A percentile compares a stretch with the other conserved stretches of the same genome.
phyloP scores from a whole-genome alignment of 2,329 filamentous ascomycete species.

The Lachnellula subtilissima region DNA sequence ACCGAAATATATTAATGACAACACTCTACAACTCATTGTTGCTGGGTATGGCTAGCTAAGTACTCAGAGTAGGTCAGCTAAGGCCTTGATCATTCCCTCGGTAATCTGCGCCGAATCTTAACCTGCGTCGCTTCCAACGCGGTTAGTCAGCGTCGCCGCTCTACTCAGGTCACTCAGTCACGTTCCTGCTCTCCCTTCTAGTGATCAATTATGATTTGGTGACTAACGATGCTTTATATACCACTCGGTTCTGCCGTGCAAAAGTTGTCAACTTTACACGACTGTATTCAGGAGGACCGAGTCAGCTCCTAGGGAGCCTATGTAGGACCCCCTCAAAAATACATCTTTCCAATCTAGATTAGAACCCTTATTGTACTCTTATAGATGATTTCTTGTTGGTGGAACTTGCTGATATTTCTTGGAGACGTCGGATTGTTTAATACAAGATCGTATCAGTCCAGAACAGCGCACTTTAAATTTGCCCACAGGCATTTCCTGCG shows the following conservation, averaged over 20 bases:
- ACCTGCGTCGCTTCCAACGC: background rate
- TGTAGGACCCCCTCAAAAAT: background rate
- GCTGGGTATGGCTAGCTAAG: too few relatives aligned
- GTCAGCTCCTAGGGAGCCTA: background rate
- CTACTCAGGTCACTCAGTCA: background rate
- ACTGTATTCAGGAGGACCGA: background rate
- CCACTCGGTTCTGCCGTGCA: slow-evolving; percentile 1
- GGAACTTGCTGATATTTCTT: too few relatives aligned
- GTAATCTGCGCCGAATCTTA: background rate
- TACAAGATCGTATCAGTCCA: too few relatives aligned
- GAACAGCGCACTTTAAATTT: too few relatives aligned
- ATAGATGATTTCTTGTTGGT: too few relatives aligned
- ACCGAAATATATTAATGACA: too few relatives aligned
- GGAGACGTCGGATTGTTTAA: too few relatives aligned
- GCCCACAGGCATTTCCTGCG: too few relatives aligned
- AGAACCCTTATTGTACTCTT: too few relatives aligned
- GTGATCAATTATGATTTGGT: background rate
- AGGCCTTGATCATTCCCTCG: too few relatives aligned
- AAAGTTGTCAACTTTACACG: slow-evolving; percentile 2
- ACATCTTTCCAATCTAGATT: background rate
- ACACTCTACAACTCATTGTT: too few relatives aligned
- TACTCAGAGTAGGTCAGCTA: too few relatives aligned
- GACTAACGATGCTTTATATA: background rate
- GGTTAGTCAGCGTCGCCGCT: background rate
- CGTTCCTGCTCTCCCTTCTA: background rate